Evolutionary conservation across 495 filamentous ascomycete species (phyloP).

Genomic region (Thermothielavioides terrestris): DNA sequence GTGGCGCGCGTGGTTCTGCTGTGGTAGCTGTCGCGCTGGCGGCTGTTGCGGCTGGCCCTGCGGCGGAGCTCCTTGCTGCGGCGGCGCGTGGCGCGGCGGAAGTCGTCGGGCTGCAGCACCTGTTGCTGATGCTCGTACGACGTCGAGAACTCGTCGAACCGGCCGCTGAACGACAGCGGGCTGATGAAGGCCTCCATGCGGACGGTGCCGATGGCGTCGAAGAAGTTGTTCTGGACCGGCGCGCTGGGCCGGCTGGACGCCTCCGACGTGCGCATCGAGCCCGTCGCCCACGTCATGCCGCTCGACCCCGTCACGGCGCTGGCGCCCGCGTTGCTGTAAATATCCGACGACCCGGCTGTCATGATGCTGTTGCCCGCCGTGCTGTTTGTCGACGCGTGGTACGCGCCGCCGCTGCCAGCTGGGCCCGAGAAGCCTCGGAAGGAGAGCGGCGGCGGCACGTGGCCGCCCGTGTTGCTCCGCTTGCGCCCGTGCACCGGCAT

Average conservation of each 20-base stretch:
- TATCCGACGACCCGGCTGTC: slow-evolving; percentile 51
- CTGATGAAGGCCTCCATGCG: slow-evolving; percentile 95
- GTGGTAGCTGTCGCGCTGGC: slow-evolving; percentile 40
- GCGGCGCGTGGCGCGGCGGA: slow-evolving; percentile 30
- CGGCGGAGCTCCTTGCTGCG: slow-evolving; percentile 44
- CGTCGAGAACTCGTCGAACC: slow-evolving; percentile 37
- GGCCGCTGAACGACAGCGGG: slow-evolving; percentile 38
- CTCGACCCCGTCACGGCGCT: slow-evolving; percentile 27
- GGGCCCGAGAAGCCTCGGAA: slow-evolving; percentile 70
- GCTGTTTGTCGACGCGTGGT: slow-evolving; percentile 39
- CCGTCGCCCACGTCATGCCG: slow-evolving; percentile 34
- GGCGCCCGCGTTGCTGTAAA: slow-evolving; percentile 36
- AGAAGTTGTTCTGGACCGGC: slow-evolving; percentile 46
- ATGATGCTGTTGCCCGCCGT: slow-evolving; percentile 44
- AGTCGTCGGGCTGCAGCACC: too few species aligned
- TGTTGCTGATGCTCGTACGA: slow-evolving; percentile 40
- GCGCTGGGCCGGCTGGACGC: slow-evolving; percentile 47
- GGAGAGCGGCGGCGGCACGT: slow-evolving; percentile 52
- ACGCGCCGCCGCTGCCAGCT: slow-evolving; percentile 32
- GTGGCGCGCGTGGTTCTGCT: slow-evolving; percentile 39
- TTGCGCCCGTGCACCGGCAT: slow-evolving; percentile 58
- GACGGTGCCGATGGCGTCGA: slow-evolving; percentile 77
- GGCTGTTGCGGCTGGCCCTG: slow-evolving; percentile 40
- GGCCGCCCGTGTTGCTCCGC: slow-evolving; percentile 73
- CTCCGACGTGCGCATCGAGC: slow-evolving; percentile 50